A percentile compares a stretch with the other conserved stretches of the same genome.
Conservation (phyloP, 495 filamentous ascomycete genomes). For the Xylaria castorea region DNA sequence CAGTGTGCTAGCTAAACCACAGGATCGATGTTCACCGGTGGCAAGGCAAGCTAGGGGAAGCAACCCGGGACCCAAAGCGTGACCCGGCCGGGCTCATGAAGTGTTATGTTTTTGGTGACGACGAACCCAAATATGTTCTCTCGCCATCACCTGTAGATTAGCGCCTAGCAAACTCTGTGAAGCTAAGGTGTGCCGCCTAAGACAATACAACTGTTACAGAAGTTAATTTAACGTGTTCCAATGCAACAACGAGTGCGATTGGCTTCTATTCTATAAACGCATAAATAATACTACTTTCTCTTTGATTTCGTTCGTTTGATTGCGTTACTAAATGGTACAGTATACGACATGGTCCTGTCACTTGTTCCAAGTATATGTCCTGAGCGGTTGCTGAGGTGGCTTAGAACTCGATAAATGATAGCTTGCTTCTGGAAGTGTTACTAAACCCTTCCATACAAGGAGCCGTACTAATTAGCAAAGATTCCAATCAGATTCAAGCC, state of each 20-base stretch:
- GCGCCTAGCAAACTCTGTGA: background rate
- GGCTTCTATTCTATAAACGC: background rate
- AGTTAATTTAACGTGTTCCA: background rate
- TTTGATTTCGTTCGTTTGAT: background rate
- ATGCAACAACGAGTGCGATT: background rate
- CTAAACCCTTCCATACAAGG: slow-evolving; percentile 17
- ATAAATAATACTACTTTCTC: background rate
- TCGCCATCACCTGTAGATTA: background rate
- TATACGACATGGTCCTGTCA: background rate
- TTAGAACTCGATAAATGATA: slow-evolving; percentile 21
- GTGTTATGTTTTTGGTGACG: slow-evolving; percentile 9
- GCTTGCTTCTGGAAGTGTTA: slow-evolving; percentile 22
- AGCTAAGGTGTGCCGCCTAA: background rate
- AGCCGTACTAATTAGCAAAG: slow-evolving; percentile 18
- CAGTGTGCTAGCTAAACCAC: slow-evolving; percentile 13
- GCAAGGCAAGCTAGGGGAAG: slow-evolving; percentile 28
- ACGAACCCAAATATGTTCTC: slow-evolving; percentile 13
- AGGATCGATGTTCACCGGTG: slow-evolving; percentile 7
- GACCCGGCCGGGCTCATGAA: background rate
- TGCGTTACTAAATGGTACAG: background rate
- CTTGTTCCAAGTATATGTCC: background rate
- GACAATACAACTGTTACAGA: background rate
- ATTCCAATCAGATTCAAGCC: slow-evolving; percentile 16
- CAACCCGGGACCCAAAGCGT: slow-evolving; percentile 21
- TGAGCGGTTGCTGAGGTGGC: slow-evolving; percentile 5